phyloP scores from a whole-genome alignment of 305 asterid species.

The Caryopteris hybrid region DNA sequence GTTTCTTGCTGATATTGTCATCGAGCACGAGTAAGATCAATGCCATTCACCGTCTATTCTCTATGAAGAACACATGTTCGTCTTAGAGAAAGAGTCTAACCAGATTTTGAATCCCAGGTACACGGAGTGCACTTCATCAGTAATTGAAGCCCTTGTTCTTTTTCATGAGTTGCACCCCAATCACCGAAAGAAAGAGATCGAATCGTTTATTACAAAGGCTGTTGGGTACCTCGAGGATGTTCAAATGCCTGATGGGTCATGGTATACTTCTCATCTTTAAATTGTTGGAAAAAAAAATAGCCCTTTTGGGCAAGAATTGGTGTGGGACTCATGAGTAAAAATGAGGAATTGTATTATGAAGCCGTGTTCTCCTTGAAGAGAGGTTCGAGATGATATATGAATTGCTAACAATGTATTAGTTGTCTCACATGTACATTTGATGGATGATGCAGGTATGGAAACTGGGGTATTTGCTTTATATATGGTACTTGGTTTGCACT shows the following conservation, averaged over 20 bases:
- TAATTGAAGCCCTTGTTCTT: conserved; percentile 66
- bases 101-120: conserved; percentile 36
- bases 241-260: conserved; percentile 84
- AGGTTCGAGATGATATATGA: no score
- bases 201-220: conserved; percentile 49
- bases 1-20: conserved; percentile 64
- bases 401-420: no score
- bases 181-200: conserved; percentile 65
- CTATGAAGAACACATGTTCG: no score
- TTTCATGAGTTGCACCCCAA: conserved; percentile 65
- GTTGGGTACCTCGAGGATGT: conserved; percentile 53
- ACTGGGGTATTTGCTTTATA: conserved; percentile 92
- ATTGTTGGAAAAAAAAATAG: no score
- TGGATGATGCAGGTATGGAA: conserved; percentile 83
- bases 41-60: no score
- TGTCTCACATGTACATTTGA: neutral
- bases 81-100: no score
- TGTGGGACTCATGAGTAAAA: no score
- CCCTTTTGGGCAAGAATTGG: no score
- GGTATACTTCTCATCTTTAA: no score
- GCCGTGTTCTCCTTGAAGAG: no score
- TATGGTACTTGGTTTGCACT: conserved; percentile 94
- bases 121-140: conserved; percentile 79
- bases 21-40: conserved; percentile 97
- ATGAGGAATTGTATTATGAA: no score